Base-by-base conservation (phyloP, 176 grass and related monocot species). In the Triticum urartu region DNA sequence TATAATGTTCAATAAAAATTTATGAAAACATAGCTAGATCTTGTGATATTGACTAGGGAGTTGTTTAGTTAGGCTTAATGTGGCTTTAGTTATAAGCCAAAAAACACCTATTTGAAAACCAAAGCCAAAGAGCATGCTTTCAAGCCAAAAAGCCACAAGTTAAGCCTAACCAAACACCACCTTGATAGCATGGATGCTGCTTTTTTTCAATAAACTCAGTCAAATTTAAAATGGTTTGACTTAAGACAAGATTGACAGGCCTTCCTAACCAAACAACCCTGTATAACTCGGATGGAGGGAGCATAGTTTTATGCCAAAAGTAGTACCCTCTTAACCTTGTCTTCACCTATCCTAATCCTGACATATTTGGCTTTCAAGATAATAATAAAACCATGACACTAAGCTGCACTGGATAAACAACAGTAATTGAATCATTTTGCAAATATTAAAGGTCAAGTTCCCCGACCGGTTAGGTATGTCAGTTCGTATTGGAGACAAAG, bases 401-500 rank as follows among this genome's bases (percentile, higher is more conserved):
- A 86, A 67, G 86, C 89, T 85, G 89, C 91, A 89, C 82, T 73
- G 80, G 81, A 86, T 56, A 91, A 92, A 91, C 56, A 35, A 89
- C 81, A 81, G 28, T 20, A 72, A 95, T 92, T 94, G 77, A 90
- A 92, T 92, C 92, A 91, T 92, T 89, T 94, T 88, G 89, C 92
- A 91, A 85, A 84, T 87, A 93, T 88, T 85, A 93, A 91, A 96
- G 91, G 83, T 96, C 87, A 28, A 99, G 92, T 99, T 93, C 87
- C 89, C 94, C 90, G 87, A 99, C 97, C 92, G 85, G 92, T 86
- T 96, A 83, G 87, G 85, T 74, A 87, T 72, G 88, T 84, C 90
- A 88, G 91, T 91, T 89, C 90, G 92, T 83, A 96, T 84, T 89
- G 97, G 97, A 93, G 97, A 99, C 38, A 92, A 93, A 90, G 94